Percentiles rank a stretch among this genome's conserved stretches.
Conservation (phyloP, 1,139 yeast species). For the Nakaseomyces kungkrabaensis region DNA sequence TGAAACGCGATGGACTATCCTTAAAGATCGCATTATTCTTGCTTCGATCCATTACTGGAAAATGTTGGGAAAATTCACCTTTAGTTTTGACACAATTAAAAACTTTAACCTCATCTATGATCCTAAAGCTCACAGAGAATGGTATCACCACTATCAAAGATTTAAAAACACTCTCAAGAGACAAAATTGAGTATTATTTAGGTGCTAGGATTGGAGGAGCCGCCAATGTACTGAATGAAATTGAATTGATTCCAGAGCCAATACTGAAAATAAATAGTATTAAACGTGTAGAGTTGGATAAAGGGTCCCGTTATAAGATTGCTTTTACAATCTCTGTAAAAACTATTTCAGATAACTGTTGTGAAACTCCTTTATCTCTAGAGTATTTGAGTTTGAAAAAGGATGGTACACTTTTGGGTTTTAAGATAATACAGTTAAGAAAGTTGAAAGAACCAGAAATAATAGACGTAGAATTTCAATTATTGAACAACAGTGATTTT, state of each 20-base stretch:
- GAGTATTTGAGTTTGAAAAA: background rate
- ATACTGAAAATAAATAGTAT: background rate
- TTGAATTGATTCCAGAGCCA: slow-evolving; percentile 29
- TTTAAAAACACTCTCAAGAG: slow-evolving; percentile 24
- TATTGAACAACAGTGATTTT: background rate
- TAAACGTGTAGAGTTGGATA: background rate
- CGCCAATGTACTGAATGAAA: slow-evolving; percentile 25
- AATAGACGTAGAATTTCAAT: background rate
- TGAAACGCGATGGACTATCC: slow-evolving; percentile 34
- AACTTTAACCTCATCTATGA: slow-evolving; percentile 35
- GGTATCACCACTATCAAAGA: slow-evolving; percentile 30
- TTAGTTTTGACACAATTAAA: slow-evolving; percentile 37
- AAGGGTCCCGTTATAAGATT: background rate
- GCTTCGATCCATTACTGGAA: slow-evolving; percentile 33
- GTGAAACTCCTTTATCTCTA: background rate
- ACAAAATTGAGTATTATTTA: slow-evolving; percentile 33
- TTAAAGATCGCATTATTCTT: slow-evolving; percentile 32
- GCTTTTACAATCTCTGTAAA: background rate
- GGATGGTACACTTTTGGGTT: background rate
- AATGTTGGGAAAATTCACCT: slow-evolving; percentile 41
- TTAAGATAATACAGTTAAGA: background rate
- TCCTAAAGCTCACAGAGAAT: slow-evolving; percentile 32
- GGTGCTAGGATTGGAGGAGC: slow-evolving; percentile 36
- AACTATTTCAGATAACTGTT: background rate
- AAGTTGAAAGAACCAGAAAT: background rate